These are phyloP conservation scores for Fusarium floridanum DNA, from an alignment of 2,329 filamentous ascomycete genomes.

Conservation along the genomic window DNA sequence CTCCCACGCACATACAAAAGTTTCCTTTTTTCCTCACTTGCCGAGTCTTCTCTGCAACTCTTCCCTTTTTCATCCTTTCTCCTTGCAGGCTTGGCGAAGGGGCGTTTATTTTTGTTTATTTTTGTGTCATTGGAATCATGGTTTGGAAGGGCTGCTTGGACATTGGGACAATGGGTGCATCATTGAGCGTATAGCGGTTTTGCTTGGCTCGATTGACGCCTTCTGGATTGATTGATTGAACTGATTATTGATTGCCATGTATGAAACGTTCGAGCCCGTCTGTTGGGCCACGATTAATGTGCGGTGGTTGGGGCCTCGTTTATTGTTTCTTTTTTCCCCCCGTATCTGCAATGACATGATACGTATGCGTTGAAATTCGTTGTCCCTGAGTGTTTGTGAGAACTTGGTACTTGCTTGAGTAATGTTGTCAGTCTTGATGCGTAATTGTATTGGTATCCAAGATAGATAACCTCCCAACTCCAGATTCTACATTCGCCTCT, in stretches of 20 bases:
- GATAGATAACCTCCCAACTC: background rate
- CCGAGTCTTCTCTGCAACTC: constrained; percentile 1
- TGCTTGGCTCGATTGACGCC: constrained; percentile 11
- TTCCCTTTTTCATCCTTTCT: constrained; percentile 28
- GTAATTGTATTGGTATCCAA: constrained; percentile 5
- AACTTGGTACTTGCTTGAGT: background rate
- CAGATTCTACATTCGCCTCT: background rate
- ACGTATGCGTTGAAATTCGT: background rate
- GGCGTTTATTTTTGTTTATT: constrained; percentile 32
- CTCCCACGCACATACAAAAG: constrained; percentile 20
- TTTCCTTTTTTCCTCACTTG: constrained; percentile 6
- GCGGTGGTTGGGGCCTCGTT: constrained; percentile 14
- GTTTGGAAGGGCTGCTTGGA: constrained; percentile 9
- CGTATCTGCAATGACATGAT: constrained; percentile 25
- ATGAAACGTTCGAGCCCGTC: constrained; percentile 18
- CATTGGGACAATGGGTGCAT: constrained; percentile 21
- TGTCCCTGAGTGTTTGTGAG: background rate
- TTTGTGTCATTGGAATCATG: constrained; percentile 12
- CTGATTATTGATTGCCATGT: constrained; percentile 19
- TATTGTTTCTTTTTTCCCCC: background rate
- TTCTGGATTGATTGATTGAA: constrained; percentile 9
- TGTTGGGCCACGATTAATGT: constrained; percentile 27
- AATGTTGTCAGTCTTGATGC: background rate
- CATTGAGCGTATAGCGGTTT: constrained; percentile 22
- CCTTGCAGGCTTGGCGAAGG: constrained; percentile 40